Evolutionary conservation across 2,329 filamentous ascomycete genomes (phyloP).

Genomic region (Madurella fahalii): DNA sequence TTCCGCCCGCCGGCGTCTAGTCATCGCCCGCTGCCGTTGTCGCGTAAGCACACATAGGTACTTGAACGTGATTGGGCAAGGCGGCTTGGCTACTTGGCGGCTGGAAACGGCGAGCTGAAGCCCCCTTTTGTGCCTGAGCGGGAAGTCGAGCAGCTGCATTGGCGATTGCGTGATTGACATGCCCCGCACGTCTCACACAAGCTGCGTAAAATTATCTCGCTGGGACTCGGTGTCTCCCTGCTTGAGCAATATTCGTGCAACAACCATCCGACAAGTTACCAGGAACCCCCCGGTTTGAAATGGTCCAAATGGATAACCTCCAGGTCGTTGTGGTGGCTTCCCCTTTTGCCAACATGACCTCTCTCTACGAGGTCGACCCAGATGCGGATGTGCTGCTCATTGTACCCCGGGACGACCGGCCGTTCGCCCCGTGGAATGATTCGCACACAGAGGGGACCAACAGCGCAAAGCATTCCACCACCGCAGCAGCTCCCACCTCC

Average conservation of each 20-base stretch:
- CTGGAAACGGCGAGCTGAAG: not conserved
- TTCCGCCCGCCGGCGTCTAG: no score
- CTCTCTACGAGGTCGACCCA: constrained; percentile 34
- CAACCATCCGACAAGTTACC: not conserved
- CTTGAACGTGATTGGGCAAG: constrained; percentile 1
- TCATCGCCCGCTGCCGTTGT: no score
- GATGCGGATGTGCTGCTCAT: constrained; percentile 34
- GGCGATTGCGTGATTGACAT: constrained; percentile 22
- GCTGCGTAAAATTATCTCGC: no score
- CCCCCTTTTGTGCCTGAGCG: not conserved
- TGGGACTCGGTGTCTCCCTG: not conserved
- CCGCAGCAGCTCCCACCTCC: constrained; percentile 10
- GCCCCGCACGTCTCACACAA: no score
- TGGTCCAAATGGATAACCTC: constrained; percentile 17
- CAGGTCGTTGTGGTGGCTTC: constrained; percentile 19
- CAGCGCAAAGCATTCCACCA: constrained; percentile 2
- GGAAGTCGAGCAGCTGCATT: not conserved
- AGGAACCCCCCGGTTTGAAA: not conserved
- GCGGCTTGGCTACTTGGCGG: not conserved
- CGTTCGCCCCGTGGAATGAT: constrained; percentile 26
- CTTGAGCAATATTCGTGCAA: no score
- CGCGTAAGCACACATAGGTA: not conserved
- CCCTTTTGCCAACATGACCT: constrained; percentile 27
- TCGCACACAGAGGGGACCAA: constrained; percentile 1
- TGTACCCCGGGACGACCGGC: constrained; percentile 22